Conservation (phyloP, 345 rosid species). For the Lagerstroemia speciosa region DNA sequence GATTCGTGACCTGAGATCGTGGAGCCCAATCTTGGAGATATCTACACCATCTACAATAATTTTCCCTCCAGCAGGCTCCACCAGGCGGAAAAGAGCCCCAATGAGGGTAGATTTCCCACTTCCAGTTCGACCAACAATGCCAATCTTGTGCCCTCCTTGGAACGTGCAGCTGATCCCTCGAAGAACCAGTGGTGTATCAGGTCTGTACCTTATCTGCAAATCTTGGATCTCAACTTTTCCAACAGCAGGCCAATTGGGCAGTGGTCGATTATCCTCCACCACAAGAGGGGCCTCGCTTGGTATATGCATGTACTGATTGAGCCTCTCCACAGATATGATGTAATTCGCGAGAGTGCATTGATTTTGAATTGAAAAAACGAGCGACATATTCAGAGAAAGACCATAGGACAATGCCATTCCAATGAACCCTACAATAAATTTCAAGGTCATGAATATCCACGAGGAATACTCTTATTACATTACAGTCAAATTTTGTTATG, state of each 20-base stretch:
- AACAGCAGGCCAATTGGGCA: slow-evolving; percentile 62
- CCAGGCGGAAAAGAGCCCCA: slow-evolving; percentile 81
- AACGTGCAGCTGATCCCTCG: slow-evolving; percentile 76
- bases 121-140: slow-evolving; percentile 91
- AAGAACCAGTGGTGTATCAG: slow-evolving; percentile 58
- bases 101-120: slow-evolving; percentile 93
- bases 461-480: neutral
- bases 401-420: slow-evolving; percentile 99
- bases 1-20: slow-evolving; percentile 76
- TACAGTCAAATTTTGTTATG: neutral
- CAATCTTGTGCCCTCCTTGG: slow-evolving; percentile 89
- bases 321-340: slow-evolving; percentile 91
- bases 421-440: slow-evolving; percentile 58
- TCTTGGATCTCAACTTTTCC: slow-evolving; percentile 79
- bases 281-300: slow-evolving; percentile 90
- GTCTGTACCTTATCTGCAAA: slow-evolving; percentile 76
- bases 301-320: slow-evolving; percentile 76
- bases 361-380: slow-evolving; percentile 75
- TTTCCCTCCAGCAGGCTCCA: slow-evolving; percentile 81
- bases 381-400: slow-evolving; percentile 67
- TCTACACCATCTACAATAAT: slow-evolving; percentile 77
- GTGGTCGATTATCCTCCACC: slow-evolving; percentile 65
- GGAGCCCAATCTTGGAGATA: slow-evolving; percentile 67
- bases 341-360: slow-evolving; percentile 78
- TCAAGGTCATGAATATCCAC: neutral